Conservation (phyloP, 31 red algal species). For the Endocladia muricata region DNA sequence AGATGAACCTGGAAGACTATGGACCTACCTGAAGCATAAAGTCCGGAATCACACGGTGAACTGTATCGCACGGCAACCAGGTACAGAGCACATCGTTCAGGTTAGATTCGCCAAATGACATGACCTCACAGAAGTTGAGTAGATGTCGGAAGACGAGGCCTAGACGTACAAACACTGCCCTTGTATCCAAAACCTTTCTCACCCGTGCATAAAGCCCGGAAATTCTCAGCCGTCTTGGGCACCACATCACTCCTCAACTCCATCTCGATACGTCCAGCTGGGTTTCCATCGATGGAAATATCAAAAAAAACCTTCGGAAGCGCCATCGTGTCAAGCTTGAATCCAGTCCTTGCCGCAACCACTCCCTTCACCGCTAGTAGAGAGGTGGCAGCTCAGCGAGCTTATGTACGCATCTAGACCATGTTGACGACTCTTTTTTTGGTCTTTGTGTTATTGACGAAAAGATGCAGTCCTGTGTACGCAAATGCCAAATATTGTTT, state of each 20-base stretch:
- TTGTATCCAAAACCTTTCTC: slow-evolving; percentile 58
- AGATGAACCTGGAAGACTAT: no score
- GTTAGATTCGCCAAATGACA: no score
- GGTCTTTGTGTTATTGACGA: no score
- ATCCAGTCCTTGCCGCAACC: slow-evolving; percentile 71
- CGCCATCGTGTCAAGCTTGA: slow-evolving; percentile 53
- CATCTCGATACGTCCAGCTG: slow-evolving; percentile 32
- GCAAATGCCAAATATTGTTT: no score
- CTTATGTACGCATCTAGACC: no score
- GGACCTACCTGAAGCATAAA: slow-evolving; percentile 88
- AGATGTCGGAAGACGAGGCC: no score
- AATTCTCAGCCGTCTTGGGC: slow-evolving; percentile 83
- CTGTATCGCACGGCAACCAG: no score
- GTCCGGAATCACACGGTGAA: slow-evolving; percentile 83
- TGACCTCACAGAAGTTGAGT: no score
- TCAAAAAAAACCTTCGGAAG: slow-evolving; percentile 78
- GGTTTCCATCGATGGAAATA: slow-evolving; percentile 29
- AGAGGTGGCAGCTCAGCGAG: slow-evolving; percentile 85
- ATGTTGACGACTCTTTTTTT: no score
- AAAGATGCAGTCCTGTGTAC: no score
- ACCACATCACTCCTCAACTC: slow-evolving; percentile 26
- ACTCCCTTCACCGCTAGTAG: slow-evolving; percentile 76
- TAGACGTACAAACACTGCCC: slow-evolving; percentile 64
- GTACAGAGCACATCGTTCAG: no score
- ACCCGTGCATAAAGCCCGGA: slow-evolving; percentile 69